Percentiles rank a stretch among this genome's conserved stretches.
Evolutionary conservation across 768 basidiomycete species (phyloP).

Genomic region (Thelephora ganbajun): DNA sequence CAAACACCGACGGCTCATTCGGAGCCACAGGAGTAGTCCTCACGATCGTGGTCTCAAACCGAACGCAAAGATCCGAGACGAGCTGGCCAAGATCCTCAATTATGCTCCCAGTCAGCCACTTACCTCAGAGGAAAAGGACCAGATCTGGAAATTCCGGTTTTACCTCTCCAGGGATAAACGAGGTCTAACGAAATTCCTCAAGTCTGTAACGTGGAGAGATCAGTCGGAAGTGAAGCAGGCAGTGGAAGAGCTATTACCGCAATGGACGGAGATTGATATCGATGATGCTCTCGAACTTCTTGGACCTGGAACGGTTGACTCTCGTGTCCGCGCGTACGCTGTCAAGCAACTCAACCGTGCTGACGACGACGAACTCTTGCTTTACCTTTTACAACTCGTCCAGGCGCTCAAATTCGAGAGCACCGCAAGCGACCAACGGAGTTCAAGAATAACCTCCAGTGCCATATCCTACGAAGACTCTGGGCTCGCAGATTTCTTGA

Average conservation of each 20-base stretch:
- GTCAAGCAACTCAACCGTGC: constrained; percentile 83
- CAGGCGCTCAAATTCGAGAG: constrained; percentile 97
- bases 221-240: constrained; percentile 95
- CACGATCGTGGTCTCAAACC: constrained; percentile 94
- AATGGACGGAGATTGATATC: constrained; percentile 95
- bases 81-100: constrained; percentile 78
- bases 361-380: constrained; percentile 86
- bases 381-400: constrained; percentile 91
- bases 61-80: constrained; percentile 89
- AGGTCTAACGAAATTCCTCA: constrained; percentile 93
- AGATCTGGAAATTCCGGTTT: constrained; percentile 99
- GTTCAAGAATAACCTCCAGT: constrained; percentile 55
- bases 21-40: constrained; percentile 90
- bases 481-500: constrained; percentile 86
- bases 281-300: constrained; percentile 93
- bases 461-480: constrained; percentile 84
- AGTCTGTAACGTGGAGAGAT: constrained; percentile 96
- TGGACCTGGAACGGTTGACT: constrained; percentile 82
- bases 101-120: constrained; percentile 84
- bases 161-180: constrained; percentile 86
- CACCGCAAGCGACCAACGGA: constrained; percentile 59
- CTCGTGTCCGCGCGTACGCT: constrained; percentile 86
- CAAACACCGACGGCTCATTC: constrained; percentile 86
- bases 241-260: constrained; percentile 85
- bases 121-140: constrained; percentile 85